Evolutionary conservation across 2,329 filamentous ascomycete genomes (phyloP), one percentile per base, ranked within the genome.

Genomic region (Pseudopithomyces maydicus): DNA sequence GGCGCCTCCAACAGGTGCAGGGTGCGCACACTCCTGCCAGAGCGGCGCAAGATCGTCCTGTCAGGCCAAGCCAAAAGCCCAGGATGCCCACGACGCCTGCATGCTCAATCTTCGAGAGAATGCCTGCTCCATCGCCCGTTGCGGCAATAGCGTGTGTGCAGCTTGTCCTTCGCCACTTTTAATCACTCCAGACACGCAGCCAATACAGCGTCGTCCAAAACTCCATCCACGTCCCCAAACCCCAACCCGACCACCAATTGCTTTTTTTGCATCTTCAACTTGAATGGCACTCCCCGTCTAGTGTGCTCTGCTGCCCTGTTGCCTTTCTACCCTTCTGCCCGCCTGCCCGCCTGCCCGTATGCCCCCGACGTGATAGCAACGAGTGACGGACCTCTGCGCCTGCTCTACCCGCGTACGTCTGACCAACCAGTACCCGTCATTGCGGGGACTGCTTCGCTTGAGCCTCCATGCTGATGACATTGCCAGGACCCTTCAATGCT

Each of bases 111-210:
- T 70, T 62, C 56, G 66, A 56, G 59, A 69, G 69, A 63, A 62
- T 64, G 63, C 68, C 63, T 62, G 63, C 63, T 58, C 62, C 56
- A 66, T 64, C 56, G 57, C 67, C 69, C 58, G 50, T 66, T 64
- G 64, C 49, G 61, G 67, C 62, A 62, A 65, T 72, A 73, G 70
- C 66, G 71, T 65, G 57, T 59, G 56, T 70, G 61, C 43, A 45
- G 39, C 43, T 38, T 55, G 52, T 36, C 64, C 67, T 68, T 75
- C 69, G 73, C 73, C 73, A 74, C 72, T 74, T 74, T 74, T 75
- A 69, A 73, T 73, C 68, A 70, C 48, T 69, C 64, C 64, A 70
- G 62, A 61, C 61, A 58, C 62, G 64, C 67, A 71, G 65, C 70
- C 72, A 73, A 66, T 29, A 72, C 65, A 73, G 63, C 64, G 64